Conservation (phyloP, 495 filamentous ascomycete species). For the Tetracladium setigerum region DNA sequence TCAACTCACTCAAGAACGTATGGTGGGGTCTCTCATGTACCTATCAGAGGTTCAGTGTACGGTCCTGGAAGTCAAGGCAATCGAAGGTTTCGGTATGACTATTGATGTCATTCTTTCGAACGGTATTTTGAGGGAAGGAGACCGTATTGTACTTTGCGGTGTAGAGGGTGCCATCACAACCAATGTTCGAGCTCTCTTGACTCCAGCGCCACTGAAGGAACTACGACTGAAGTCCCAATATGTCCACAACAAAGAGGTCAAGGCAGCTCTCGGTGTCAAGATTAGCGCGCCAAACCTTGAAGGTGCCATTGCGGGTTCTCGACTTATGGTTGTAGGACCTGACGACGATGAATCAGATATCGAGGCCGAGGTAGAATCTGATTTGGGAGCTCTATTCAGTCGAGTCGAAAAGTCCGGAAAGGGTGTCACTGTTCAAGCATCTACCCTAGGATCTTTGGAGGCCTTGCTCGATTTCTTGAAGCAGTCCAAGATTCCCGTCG, state of each 20-base stretch:
- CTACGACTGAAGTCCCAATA: conserved; percentile 87
- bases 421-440: conserved; percentile 95
- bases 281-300: conserved; percentile 96
- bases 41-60: conserved; percentile 96
- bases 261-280: conserved; percentile 97
- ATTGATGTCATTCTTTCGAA: conserved; percentile 98
- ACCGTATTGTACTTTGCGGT: conserved; percentile 91
- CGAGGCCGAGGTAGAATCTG: conserved; percentile 91
- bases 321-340: conserved; percentile 85
- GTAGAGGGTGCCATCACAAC: conserved; percentile 89
- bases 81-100: conserved; percentile 96
- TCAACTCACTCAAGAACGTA: conserved; percentile 88
- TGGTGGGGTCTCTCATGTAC: conserved; percentile 98
- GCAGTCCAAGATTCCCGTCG: conserved; percentile 90
- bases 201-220: conserved; percentile 90
- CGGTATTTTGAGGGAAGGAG: conserved; percentile 90
- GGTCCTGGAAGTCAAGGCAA: conserved; percentile 97
- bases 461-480: conserved; percentile 94
- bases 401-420: conserved; percentile 83
- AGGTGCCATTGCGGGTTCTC: conserved; percentile 92
- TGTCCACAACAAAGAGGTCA: conserved; percentile 98
- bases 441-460: conserved; percentile 94
- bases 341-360: conserved; percentile 96
- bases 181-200: conserved; percentile 93
- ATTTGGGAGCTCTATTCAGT: conserved; percentile 84